Conservation (phyloP, 441 rosid species). For the Pelargonium myrrhifolium region DNA sequence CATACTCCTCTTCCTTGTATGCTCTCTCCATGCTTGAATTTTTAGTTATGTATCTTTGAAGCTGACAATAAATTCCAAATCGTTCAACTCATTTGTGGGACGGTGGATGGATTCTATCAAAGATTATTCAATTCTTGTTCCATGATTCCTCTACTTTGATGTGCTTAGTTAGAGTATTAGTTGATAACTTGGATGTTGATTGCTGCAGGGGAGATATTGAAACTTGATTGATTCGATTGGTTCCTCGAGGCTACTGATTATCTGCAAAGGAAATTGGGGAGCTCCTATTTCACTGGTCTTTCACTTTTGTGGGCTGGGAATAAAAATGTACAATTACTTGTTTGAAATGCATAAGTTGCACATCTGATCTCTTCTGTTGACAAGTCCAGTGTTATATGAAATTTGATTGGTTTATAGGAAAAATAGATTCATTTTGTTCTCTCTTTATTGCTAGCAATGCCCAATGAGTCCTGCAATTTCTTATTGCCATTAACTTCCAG, state of each 20-base stretch:
- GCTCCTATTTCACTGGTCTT: background rate
- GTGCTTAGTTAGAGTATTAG: background rate
- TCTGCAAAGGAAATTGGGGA: background rate
- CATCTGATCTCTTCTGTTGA: background rate
- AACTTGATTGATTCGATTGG: background rate
- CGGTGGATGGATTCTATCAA: no score
- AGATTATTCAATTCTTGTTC: background rate
- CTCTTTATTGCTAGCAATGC: no score
- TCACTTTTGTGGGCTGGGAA: background rate
- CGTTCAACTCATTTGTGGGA: no score
- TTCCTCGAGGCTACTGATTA: background rate
- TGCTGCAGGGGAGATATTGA: slow-evolving; percentile 37
- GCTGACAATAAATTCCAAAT: no score
- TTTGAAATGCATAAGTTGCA: background rate
- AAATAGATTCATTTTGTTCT: no score
- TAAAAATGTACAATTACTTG: background rate
- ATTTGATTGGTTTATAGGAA: no score
- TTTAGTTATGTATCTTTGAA: no score
- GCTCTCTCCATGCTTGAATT: background rate
- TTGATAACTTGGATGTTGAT: slow-evolving; percentile 2
- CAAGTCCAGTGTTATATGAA: no score
- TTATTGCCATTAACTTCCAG: no score
- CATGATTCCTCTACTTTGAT: background rate
- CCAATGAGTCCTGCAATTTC: no score
- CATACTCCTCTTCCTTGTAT: no score